Evolutionary conservation across 441 rosid genomes (phyloP), one percentile per base, ranked within the genome.

Genomic region (Corymbia calophylla): DNA sequence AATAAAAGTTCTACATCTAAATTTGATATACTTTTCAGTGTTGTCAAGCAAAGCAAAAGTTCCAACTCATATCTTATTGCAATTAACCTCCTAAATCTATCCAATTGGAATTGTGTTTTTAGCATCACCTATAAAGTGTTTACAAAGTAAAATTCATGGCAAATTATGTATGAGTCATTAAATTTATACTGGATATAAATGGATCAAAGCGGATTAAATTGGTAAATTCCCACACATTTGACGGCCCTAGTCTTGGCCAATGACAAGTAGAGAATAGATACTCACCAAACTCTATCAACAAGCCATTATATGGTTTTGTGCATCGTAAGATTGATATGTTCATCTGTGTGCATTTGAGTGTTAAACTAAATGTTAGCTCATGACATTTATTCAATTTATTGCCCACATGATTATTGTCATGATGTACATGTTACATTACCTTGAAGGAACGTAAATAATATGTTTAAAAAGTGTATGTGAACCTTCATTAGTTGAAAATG

Each of bases 141-240:
- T 35, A 19, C 1, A 19, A 35, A 44, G 49, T 0, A 70, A 10
- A 68, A 32, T 21, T 35, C 8, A 3, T 9, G 1, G 81, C 44
- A 39, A 39, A 6, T 39, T 2, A 1, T 0, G 11, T 55, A 21
- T 21, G 13, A 23, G 29, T 56, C 62, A 56, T 12, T 9, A 56
- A 56, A 0, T 56, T 56, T 56, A 27, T 21, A 23, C 0, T 23
- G 13, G 29, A 23, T 21, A 56, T 9, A 56, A 56, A 56, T 56
- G 62, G 10, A 56, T 56, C 0, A 23, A 56, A 56, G 4, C 1
- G 0, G 1, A 56, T 1, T 56, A 0, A 56, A 56, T 56, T 56
- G 13, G 29, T 56, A 1, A 56, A 56, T 56, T 56, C 10, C 0
- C 29, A 56, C 29, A 21, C 29, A 56, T 56, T 56, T 27, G 9